Percentiles rank a stretch among this genome's conserved stretches.
Conservation (phyloP, 2,329 filamentous ascomycete species). For the Aureobasidium zeae region DNA sequence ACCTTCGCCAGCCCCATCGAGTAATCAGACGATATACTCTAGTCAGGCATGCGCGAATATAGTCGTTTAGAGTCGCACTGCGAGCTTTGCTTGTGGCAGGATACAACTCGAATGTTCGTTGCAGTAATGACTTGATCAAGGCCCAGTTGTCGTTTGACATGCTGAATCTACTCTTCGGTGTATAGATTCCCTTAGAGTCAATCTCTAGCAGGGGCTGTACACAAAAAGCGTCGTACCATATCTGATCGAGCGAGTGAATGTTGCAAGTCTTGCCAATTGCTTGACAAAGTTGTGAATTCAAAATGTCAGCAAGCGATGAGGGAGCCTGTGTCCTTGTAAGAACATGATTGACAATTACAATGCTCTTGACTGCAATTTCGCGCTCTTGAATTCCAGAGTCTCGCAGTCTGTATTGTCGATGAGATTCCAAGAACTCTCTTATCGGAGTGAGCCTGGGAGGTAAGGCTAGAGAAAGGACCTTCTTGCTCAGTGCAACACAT, state of each 20-base stretch:
- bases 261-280: conserved; percentile 18
- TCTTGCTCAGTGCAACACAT: neutral
- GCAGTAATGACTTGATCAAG: conserved; percentile 38
- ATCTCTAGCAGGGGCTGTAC: conserved; percentile 47
- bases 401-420: conserved; percentile 32
- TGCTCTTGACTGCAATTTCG: conserved; percentile 36
- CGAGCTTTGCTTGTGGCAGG: conserved; percentile 32
- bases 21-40: conserved; percentile 47
- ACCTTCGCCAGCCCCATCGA: conserved; percentile 49
- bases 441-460: conserved; percentile 25
- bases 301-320: conserved; percentile 6
- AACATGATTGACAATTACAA: conserved; percentile 40
- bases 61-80: conserved; percentile 44
- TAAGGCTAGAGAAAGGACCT: conserved; percentile 6
- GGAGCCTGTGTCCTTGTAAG: conserved; percentile 22
- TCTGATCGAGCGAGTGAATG: conserved; percentile 29
- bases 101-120: conserved; percentile 41
- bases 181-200: conserved; percentile 40
- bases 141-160: conserved; percentile 41
- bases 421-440: conserved; percentile 37
- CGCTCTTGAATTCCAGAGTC: conserved; percentile 42
- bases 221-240: conserved; percentile 41
- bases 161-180: conserved; percentile 33
- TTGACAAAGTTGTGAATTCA: neutral
- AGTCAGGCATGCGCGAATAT: conserved; percentile 43